Evolutionary conservation across 768 basidiomycete species (phyloP), one percentile per base, ranked within the genome.

Genomic region (Phlebiopsis flavidoalba): DNA sequence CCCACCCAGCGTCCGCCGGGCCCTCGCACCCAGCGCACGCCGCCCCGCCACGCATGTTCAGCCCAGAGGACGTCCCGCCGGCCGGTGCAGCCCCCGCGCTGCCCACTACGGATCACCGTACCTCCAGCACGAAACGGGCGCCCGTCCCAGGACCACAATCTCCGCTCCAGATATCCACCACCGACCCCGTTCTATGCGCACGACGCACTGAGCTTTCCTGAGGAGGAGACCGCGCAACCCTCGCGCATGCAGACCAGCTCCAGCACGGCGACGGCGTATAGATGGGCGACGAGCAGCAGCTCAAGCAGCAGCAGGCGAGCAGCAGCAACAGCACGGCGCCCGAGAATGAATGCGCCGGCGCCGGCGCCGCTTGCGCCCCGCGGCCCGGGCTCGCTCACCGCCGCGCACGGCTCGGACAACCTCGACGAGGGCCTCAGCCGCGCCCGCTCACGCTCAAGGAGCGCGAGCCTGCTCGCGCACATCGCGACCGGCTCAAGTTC

Each of bases 401-500:
- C 63, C 35, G 24, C 33, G n/a, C 53, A 53, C 53, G 53, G 61
- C 57, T 64, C 58, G 55, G 63, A 65, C 53, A 61, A 52, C 51
- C 24, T 62, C 40, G 61, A 62, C 37, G 61, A 58, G 24, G 50
- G 61, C 50, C 79, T 86, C 19, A 77, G 79, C 19, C 76, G 26
- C n/a, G 26, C n/a, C 79, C 86, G 0, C 79, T 92, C 52, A 83
- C 80, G 6, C 69, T 80, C 1, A 75, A 81, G 53, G 90, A 93
- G 71, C 83, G 86, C 59, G 87, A 89, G 21, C 79, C 26, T 83
- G 24, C 77, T 93, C 46, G 82, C 83, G n/a, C 80, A 88, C 64
- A 81, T 95, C 3, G n/a, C 21, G 91, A 95, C 66, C 74, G 85
- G 21, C 88, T 95, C 73, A 94, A 94, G 75, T 89, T 87, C 75